Evolutionary conservation across 352 stramenopile genomes (phyloP), one percentile per base, ranked within the genome.

Genomic region (Pythium guiyangense): DNA sequence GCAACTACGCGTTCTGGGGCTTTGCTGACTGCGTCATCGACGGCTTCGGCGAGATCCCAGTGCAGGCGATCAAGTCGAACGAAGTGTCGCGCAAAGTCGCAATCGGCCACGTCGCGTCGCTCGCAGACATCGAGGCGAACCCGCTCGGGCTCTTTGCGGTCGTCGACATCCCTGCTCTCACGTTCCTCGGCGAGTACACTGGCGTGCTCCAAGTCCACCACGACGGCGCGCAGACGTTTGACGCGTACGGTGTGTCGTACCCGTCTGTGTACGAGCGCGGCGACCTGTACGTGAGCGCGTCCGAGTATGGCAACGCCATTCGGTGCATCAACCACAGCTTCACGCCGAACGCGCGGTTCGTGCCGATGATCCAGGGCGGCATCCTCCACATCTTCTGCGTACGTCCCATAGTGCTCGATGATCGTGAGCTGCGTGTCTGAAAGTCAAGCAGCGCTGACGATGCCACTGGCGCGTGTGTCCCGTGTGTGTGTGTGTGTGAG

Each of bases 351-450:
- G 75, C 78, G 9, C 69, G 66, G 49, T 90, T 92, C 52, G 63
- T 75, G 39, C 77, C 79, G 6, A 87, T 89, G 74, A 63, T 90
- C 34, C 66, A 81, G 43, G 62, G 68, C 29, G 82, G 77, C 29
- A 77, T 90, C 54, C 72, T 92, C 37, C 77, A 78, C 57, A 85
- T 92, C 35, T 87, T 88, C 55, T 92, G 82, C 40, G 79, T 92
- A 69, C 58, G 81, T 81, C n/a, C 12, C 1, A 0, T 9, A 4
- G 40, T 25, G 2, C 42, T 34, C 45, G 35, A 50, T 27, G 20
- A 61, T 26, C 53, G 48, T 22, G 6, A 8, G 18, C 11, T n/a
- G n/a, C 52, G 53, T 39, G 31, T 9, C 6, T 35, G 6, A 12
- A 35, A 1, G 31, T 12, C 31, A 5, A 35, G 1, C 11, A 5